Percentiles rank a stretch among this genome's conserved stretches.
phyloP scores from a whole-genome alignment of 2,329 filamentous ascomycete species.

The Cladosporium sp. region DNA sequence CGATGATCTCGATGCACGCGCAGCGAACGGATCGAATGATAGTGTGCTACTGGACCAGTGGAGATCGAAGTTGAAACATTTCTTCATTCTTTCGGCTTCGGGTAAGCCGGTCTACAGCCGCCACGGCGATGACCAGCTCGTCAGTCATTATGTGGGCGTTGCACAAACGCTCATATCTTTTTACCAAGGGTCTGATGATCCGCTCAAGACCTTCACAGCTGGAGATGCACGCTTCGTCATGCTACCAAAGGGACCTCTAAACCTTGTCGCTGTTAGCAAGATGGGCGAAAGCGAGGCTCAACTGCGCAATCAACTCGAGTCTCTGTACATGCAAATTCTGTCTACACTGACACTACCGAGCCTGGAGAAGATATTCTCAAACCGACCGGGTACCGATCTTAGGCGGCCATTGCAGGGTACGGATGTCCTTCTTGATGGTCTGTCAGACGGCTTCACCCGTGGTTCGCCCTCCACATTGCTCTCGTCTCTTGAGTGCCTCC shows the following conservation, averaged over 20 bases:
- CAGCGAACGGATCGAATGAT: constrained; percentile 56
- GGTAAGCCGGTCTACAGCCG: constrained; percentile 97
- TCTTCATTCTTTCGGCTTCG: constrained; percentile 91
- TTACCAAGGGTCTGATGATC: constrained; percentile 78
- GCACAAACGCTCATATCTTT: constrained; percentile 98
- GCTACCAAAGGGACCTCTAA: constrained; percentile 79
- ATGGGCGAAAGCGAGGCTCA: constrained; percentile 91
- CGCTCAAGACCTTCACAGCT: constrained; percentile 81
- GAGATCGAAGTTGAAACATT: constrained; percentile 95
- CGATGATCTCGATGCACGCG: constrained; percentile 66
- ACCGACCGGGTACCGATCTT: constrained; percentile 90
- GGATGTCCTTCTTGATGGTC: constrained; percentile 82
- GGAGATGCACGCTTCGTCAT: constrained; percentile 84
- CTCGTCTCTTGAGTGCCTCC: constrained; percentile 90
- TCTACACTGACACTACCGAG: constrained; percentile 90
- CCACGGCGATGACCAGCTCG: constrained; percentile 84
- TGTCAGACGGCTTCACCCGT: constrained; percentile 91
- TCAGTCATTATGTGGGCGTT: constrained; percentile 92
- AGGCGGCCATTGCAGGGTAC: constrained; percentile 88
- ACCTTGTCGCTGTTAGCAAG: constrained; percentile 89
- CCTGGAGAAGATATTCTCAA: constrained; percentile 81
- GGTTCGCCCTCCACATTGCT: constrained; percentile 87
- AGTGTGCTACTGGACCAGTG: constrained; percentile 65
- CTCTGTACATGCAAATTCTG: constrained; percentile 96
- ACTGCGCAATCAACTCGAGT: constrained; percentile 82